These are phyloP conservation scores for Fusarium tricinctum DNA, from an alignment of 2,329 filamentous ascomycete genomes.

Conservation along the genomic window DNA sequence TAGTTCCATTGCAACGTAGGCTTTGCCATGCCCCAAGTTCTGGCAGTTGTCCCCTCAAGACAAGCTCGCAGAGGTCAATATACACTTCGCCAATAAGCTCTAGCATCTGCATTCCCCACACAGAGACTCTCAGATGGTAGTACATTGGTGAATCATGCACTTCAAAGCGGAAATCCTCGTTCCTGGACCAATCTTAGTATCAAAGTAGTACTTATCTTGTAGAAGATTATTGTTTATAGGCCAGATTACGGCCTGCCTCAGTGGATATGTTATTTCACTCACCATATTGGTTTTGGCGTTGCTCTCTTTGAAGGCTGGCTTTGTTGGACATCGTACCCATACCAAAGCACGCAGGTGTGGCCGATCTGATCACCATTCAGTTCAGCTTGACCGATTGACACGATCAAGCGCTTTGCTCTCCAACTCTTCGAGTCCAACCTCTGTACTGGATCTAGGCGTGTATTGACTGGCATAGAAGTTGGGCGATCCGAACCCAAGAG, in stretches of 20 bases:
- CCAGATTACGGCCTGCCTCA: conserved; percentile 3
- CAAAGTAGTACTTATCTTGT: conserved; percentile 19
- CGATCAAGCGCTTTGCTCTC: conserved; percentile 26
- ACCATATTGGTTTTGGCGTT: conserved; percentile 46
- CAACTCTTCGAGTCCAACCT: conserved; percentile 9
- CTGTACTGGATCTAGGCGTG: conserved; percentile 9
- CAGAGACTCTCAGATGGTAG: conserved; percentile 46
- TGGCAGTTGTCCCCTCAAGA: conserved; percentile 37
- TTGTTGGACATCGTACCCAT: conserved; percentile 46
- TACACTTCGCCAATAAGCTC: conserved; percentile 47
- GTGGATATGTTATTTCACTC: conserved; percentile 32
- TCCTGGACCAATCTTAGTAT: conserved; percentile 43
- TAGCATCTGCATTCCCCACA: conserved; percentile 48
- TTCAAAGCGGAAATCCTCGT: conserved; percentile 47
- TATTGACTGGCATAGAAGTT: conserved; percentile 27
- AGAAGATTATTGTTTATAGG: conserved; percentile 20
- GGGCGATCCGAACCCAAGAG: conserved; percentile 36
- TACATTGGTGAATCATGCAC: conserved; percentile 48
- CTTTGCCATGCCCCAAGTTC: conserved; percentile 44
- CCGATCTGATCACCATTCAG: conserved; percentile 39
- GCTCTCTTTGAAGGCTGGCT: conserved; percentile 38
- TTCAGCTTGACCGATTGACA: conserved; percentile 39
- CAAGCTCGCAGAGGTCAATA: conserved; percentile 45
- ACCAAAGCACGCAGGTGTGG: conserved; percentile 47
- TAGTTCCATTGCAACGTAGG: conserved; percentile 37